phyloP scores from a whole-genome alignment of 1,284 basidiomycete species.

The Trichosporon inkin region DNA sequence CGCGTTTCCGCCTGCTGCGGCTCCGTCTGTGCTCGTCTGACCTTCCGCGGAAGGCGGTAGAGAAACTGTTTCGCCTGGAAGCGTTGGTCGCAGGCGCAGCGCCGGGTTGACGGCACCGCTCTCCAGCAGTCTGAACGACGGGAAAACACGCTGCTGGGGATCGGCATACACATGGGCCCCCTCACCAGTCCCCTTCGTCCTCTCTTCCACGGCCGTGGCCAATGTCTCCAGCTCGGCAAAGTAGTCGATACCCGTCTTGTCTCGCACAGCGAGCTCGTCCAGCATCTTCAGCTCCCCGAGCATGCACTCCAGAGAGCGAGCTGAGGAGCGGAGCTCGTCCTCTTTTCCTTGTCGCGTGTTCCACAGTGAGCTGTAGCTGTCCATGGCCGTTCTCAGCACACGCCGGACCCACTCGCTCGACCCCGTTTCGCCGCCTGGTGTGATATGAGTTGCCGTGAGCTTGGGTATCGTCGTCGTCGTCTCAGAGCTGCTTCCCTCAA shows the following conservation, averaged over 20 bases:
- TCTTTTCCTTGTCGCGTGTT: conserved; percentile 23
- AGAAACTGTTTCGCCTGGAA: conserved; percentile 14
- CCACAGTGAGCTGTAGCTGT: conserved; percentile 32
- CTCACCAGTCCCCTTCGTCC: background rate
- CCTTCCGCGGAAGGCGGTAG: background rate
- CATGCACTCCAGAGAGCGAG: conserved; percentile 24
- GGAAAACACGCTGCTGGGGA: conserved; percentile 13
- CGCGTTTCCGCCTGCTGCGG: background rate
- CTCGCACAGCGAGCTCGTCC: conserved; percentile 30
- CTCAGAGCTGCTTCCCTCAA: conserved; percentile 35
- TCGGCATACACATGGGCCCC: conserved; percentile 10
- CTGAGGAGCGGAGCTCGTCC: conserved; percentile 1
- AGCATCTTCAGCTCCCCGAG: conserved; percentile 37
- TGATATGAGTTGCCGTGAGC: conserved; percentile 38
- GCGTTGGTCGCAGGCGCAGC: conserved; percentile 17
- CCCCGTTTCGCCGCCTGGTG: conserved; percentile 26
- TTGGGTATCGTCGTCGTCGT: conserved; percentile 35
- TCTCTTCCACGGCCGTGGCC: conserved; percentile 14
- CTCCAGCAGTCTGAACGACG: conserved; percentile 19
- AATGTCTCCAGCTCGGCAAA: conserved; percentile 39
- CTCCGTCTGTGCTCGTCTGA: background rate
- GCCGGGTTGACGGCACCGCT: conserved; percentile 10
- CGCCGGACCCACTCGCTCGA: conserved; percentile 33
- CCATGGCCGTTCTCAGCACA: conserved; percentile 24
- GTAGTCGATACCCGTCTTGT: conserved; percentile 22